Evolutionary conservation across 371 early-diverging fungal genomes (phyloP), one percentile per base, ranked within the genome.

Genomic region (Ordospora colligata): DNA sequence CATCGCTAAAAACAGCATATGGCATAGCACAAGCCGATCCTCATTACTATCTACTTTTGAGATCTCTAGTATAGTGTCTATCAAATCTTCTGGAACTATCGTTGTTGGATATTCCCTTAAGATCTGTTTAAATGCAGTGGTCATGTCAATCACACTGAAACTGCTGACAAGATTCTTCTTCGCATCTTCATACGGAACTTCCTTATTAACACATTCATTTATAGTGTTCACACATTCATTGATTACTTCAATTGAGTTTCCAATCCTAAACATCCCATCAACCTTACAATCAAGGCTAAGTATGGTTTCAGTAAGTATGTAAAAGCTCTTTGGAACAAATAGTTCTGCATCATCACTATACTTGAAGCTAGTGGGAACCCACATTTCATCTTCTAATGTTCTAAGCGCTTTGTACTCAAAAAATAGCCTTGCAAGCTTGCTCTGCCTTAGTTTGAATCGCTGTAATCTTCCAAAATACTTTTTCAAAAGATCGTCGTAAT

Each of bases 221-320:
- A 81, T 32, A 3, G 68, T 37, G 10, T 40, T 17, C 7, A 69
- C 63, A 50, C 50, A 69, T n/a, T 76, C 73, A 22, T 67, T 63
- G 1, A 76, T 46, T 19, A 58, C 47, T 40, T 47, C 50, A 25
- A 66, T 62, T 8, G 74, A 67, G 23, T 66, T 69, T 19, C 42
- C 54, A 12, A 77, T 70, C 40, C 82, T 69, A 51, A 82, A 82
- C 7, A 82, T 52, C 27, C 80, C 80, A 45, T 51, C 46, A n/a
- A 62, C 64, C 21, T 47, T 58, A 11, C 62, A 69, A 32, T 76
- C 69, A 23, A 70, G 68, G 8, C 45, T 73, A 5, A 80, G 46
- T 25, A 80, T 58, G 9, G 69, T 66, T 6, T 80, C 72, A 6
- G 68, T 74, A 3, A 80, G 23, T 19, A 64, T 50, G 49, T 70